These are phyloP conservation scores for Hypoxylon perforatum DNA, from an alignment of 495 filamentous ascomycete genomes.

Conservation along the genomic window DNA sequence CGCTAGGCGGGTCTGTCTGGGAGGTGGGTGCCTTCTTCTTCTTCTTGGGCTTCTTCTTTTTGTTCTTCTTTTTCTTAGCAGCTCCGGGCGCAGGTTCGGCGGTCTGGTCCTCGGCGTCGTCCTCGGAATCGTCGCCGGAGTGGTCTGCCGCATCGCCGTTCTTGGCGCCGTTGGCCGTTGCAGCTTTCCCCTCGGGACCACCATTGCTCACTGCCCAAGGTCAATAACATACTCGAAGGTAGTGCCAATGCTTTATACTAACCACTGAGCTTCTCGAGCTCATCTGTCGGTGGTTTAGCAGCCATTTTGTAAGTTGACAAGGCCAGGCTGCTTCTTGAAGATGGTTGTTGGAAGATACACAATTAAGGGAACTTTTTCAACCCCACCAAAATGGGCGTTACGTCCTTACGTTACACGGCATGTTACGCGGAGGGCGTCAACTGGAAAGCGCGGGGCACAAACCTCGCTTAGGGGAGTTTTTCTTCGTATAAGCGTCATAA, in stretches of 20 bases:
- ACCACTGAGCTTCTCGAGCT: slow-evolving; percentile 58
- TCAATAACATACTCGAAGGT: slow-evolving; percentile 16
- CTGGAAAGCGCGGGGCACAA: not conserved
- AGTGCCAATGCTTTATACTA: slow-evolving; percentile 22
- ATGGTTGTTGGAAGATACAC: slow-evolving; percentile 4
- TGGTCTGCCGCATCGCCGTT: slow-evolving; percentile 67
- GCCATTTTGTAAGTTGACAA: slow-evolving; percentile 49
- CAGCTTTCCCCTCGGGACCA: slow-evolving; percentile 62
- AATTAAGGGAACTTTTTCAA: slow-evolving; percentile 8
- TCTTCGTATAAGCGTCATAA: no score
- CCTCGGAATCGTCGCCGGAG: slow-evolving; percentile 75
- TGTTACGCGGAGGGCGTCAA: not conserved
- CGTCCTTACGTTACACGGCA: slow-evolving; percentile 5
- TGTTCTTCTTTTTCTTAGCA: slow-evolving; percentile 68
- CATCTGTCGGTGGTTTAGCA: slow-evolving; percentile 53
- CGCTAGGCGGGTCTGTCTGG: slow-evolving; percentile 81
- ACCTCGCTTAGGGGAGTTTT: no score
- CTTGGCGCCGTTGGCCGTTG: slow-evolving; percentile 53
- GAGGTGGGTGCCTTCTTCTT: slow-evolving; percentile 76
- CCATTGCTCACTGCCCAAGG: slow-evolving; percentile 50
- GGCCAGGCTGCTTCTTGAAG: slow-evolving; percentile 7
- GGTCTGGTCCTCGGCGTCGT: slow-evolving; percentile 61
- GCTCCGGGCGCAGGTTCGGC: slow-evolving; percentile 53
- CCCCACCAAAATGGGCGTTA: slow-evolving; percentile 26
- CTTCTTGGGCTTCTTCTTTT: slow-evolving; percentile 90